Conservation (phyloP, 805 yeast genomes). For the Myxozyma nipponensis region DNA sequence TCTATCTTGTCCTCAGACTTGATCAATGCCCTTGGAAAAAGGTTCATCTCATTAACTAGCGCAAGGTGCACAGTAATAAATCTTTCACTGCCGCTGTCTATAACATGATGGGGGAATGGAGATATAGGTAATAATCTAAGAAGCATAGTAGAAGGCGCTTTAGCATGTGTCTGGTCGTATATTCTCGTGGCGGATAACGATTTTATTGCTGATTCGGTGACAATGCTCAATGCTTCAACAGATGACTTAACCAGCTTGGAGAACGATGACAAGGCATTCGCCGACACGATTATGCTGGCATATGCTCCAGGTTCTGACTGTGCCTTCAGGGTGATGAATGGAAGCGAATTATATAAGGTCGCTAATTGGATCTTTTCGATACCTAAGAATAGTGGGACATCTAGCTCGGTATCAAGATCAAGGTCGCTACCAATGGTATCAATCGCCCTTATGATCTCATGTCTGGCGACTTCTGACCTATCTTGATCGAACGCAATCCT, state of each 20-base stretch:
- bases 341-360: not conserved
- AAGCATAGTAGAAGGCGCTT: not conserved
- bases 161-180: not conserved
- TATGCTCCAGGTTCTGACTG: not conserved
- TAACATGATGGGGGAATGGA: constrained; percentile 11
- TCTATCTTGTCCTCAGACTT: not conserved
- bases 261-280: not conserved
- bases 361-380: not conserved
- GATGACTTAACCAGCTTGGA: not conserved
- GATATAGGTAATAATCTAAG: constrained; percentile 12
- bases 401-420: not conserved
- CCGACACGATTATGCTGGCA: not conserved
- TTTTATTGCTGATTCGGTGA: not conserved
- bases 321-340: not conserved
- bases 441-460: not conserved
- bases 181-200: not conserved
- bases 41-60: constrained; percentile 24
- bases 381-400: not conserved
- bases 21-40: constrained; percentile 12
- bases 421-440: not conserved
- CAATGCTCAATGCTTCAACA: not conserved
- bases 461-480: not conserved
- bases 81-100: not conserved
- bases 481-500: not conserved
- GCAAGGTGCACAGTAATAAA: constrained; percentile 17